Evolutionary conservation across 495 filamentous ascomycete species (phyloP), one percentile per base, ranked within the genome.

Genomic region (Lasiosphaeria ovina): DNA sequence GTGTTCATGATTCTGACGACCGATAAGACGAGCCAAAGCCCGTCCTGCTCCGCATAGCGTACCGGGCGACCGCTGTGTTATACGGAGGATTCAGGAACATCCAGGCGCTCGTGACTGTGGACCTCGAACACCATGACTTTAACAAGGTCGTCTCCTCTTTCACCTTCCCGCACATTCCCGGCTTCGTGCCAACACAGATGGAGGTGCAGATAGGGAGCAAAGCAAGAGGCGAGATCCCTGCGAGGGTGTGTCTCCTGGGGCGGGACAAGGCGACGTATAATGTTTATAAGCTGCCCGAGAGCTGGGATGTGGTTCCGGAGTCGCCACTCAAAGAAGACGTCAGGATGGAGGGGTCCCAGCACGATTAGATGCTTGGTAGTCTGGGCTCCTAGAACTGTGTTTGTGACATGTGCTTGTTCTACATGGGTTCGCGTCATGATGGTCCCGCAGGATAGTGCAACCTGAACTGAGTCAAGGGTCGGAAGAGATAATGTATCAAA

Each of bases 131-230:
- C 6, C 32, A 35, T n/a, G 36, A 42, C 5, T 12, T 33, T n/a
- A 35, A 57, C 38, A 47, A 60, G 54, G 38, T 62, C 4, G 65
- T 62, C 57, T 58, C 45, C 33, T 69, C 55, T 24, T 62, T 66
- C 55, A 58, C 35, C 33, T 65, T 81, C 9, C 64, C 74, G 2
- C 61, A 69, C 34, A 63, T 72, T 10, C 62, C 70, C 4, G 65
- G 62, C 8, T 80, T 83, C 51, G 57, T 66, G 1, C 79, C 80
- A 1, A 63, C 71, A 9, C 76, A 74, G 57, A 81, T 85, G 72
- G 79, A 81, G 54, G 67, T 80, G 6, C 75, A 73, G 44, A 65
- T 58, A n/a, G 60, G 64, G n/a, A 71, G 65, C 48, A 68, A 67
- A 3, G 59, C 71, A 16, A 61, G 72, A 7, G 77, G 71, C 10